Evolutionary conservation across 345 rosid genomes (phyloP).

Genomic region (Lagerstroemia speciosa): DNA sequence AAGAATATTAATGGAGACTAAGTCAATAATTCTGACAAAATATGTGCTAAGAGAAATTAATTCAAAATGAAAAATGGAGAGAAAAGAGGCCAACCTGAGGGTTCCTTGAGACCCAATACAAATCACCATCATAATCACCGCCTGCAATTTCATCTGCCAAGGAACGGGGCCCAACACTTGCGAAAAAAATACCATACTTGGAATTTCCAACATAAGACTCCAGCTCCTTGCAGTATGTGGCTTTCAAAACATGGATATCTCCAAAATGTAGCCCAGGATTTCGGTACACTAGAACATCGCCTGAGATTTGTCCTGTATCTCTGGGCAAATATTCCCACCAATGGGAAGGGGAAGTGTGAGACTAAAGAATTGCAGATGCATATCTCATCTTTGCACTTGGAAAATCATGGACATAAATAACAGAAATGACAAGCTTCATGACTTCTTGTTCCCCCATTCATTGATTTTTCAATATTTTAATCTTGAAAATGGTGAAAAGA

Average conservation of each 20-base stretch:
- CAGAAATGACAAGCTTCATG: background rate
- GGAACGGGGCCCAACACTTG: constrained; percentile 56
- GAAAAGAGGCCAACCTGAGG: constrained; percentile 40
- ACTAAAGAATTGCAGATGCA: background rate
- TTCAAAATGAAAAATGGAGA: background rate
- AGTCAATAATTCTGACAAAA: background rate
- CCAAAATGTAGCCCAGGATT: constrained; percentile 85
- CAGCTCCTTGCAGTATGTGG: constrained; percentile 46
- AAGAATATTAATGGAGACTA: background rate
- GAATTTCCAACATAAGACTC: constrained; percentile 54
- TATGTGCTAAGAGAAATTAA: background rate
- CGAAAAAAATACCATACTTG: constrained; percentile 71
- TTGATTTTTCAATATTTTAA: background rate
- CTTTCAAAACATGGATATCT: constrained; percentile 61
- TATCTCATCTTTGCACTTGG: background rate
- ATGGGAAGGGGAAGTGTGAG: background rate
- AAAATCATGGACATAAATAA: background rate
- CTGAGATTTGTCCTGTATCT: constrained; percentile 62
- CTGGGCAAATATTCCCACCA: constrained; percentile 22
- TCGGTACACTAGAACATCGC: constrained; percentile 65
- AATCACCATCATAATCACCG: constrained; percentile 77
- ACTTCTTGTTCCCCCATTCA: background rate
- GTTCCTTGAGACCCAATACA: constrained; percentile 64
- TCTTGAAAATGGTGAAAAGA: background rate
- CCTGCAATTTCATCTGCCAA: constrained; percentile 74